Percentiles rank a stretch among this genome's conserved stretches.
phyloP scores from a whole-genome alignment of 192 early-diverging fungal species.

The Lobosporangium transversale region DNA sequence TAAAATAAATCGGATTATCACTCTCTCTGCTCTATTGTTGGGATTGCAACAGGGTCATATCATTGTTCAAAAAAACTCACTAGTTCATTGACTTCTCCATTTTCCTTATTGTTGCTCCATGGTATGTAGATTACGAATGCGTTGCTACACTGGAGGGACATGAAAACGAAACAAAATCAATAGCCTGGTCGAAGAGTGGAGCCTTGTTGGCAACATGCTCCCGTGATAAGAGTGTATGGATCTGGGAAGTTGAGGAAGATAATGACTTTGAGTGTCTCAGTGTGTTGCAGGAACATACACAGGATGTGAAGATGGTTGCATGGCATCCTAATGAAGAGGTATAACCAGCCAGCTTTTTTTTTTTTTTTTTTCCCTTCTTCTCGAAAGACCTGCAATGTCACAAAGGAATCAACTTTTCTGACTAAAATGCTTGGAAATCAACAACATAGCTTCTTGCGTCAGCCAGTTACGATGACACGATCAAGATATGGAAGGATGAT shows the following conservation, averaged over 20 bases:
- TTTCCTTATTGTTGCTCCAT: not conserved
- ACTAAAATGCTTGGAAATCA: no score
- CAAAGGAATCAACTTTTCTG: no score
- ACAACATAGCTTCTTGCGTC: conserved; percentile 77
- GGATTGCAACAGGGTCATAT: not conserved
- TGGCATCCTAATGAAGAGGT: conserved; percentile 92
- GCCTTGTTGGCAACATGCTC: conserved; percentile 92
- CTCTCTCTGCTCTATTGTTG: not conserved
- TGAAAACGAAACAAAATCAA: conserved; percentile 97
- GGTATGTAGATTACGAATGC: conserved; percentile 78
- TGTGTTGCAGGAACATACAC: conserved; percentile 94
- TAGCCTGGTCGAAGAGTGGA: conserved; percentile 87
- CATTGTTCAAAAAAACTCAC: not conserved
- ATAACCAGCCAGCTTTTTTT: conserved; percentile 6
- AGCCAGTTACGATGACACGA: conserved; percentile 93
- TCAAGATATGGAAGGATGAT: conserved; percentile 94
- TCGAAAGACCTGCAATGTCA: no score
- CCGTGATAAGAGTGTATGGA: conserved; percentile 98
- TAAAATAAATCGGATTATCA: not conserved
- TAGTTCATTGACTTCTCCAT: not conserved
- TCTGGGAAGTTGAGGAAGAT: conserved; percentile 92
- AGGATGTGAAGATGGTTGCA: conserved; percentile 94
- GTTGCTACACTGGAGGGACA: conserved; percentile 96
- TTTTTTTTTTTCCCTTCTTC: not conserved
- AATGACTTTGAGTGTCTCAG: conserved; percentile 96